Evolutionary conservation across 495 filamentous ascomycete species (phyloP).

Genomic region (Cairneyella variabilis): DNA sequence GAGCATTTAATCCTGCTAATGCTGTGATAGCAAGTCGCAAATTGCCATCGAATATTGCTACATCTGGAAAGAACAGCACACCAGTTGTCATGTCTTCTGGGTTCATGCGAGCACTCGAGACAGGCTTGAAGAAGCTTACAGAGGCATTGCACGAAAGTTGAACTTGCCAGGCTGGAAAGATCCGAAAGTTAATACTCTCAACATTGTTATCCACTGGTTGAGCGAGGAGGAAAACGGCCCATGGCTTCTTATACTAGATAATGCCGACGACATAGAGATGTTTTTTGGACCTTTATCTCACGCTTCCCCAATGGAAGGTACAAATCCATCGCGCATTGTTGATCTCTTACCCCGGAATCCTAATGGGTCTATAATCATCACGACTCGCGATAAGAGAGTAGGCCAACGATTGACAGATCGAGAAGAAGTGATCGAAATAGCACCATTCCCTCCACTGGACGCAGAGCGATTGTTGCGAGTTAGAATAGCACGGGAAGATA

Average conservation of each 20-base stretch:
- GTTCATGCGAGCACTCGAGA: constrained; percentile 33
- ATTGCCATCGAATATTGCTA: constrained; percentile 48
- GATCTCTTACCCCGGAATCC: constrained; percentile 33
- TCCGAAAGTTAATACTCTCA: constrained; percentile 30
- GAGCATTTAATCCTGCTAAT: background rate
- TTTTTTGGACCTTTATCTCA: constrained; percentile 28
- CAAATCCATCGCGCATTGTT: constrained; percentile 19
- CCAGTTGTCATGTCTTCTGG: constrained; percentile 39
- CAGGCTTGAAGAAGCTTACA: constrained; percentile 41
- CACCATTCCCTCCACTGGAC: constrained; percentile 3
- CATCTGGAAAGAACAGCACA: constrained; percentile 26
- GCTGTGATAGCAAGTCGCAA: constrained; percentile 39
- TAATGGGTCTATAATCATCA: constrained; percentile 26
- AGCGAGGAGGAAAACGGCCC: constrained; percentile 26
- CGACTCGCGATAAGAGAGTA: constrained; percentile 14
- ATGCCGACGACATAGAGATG: constrained; percentile 43
- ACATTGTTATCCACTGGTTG: constrained; percentile 37
- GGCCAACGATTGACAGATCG: constrained; percentile 4
- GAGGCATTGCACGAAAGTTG: constrained; percentile 34
- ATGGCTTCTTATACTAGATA: constrained; percentile 53
- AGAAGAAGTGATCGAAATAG: background rate
- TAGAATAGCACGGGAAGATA: constrained; percentile 4
- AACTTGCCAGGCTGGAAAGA: constrained; percentile 29
- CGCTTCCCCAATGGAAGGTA: no score
- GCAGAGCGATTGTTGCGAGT: constrained; percentile 9